These are phyloP conservation scores for Arxiozyma slooffiae DNA, from an alignment of 1,139 yeast species.

Conservation along the genomic window DNA sequence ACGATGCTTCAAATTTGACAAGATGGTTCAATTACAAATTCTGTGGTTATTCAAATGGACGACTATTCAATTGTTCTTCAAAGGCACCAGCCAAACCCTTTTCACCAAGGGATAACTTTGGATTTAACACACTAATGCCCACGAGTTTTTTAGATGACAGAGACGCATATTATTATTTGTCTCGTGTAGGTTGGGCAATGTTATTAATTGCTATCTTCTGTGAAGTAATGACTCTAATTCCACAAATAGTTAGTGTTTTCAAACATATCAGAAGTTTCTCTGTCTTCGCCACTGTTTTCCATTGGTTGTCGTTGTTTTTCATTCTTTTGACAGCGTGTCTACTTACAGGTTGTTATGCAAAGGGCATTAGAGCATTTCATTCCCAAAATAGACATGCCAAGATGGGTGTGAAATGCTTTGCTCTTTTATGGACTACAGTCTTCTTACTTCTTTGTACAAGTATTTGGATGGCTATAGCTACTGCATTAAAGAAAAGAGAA, in stretches of 20 bases:
- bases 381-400: conserved; percentile 39
- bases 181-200: conserved; percentile 63
- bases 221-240: conserved; percentile 38
- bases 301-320: conserved; percentile 43
- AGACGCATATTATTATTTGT: conserved; percentile 48
- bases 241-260: conserved; percentile 23
- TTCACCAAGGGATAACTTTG: conserved; percentile 64
- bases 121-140: conserved; percentile 44
- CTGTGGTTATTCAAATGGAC: conserved; percentile 43
- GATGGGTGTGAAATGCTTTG: conserved; percentile 52
- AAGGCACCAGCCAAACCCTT: conserved; percentile 45
- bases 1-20: conserved; percentile 39
- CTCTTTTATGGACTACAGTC: conserved; percentile 54
- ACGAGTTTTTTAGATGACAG: conserved; percentile 39
- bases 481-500: conserved; percentile 7
- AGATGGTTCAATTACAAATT: conserved; percentile 67
- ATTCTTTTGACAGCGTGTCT: conserved; percentile 49
- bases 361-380: conserved; percentile 49
- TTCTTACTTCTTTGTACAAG: conserved; percentile 37
- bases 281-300: conserved; percentile 29
- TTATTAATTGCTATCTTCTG: conserved; percentile 50
- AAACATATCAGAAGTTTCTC: conserved; percentile 31
- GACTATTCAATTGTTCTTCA: conserved; percentile 15
- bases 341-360: conserved; percentile 55
- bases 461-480: conserved; percentile 16